phyloP scores from a whole-genome alignment of 2,329 filamentous ascomycete species.

The Aspergillus pseudonomiae region DNA sequence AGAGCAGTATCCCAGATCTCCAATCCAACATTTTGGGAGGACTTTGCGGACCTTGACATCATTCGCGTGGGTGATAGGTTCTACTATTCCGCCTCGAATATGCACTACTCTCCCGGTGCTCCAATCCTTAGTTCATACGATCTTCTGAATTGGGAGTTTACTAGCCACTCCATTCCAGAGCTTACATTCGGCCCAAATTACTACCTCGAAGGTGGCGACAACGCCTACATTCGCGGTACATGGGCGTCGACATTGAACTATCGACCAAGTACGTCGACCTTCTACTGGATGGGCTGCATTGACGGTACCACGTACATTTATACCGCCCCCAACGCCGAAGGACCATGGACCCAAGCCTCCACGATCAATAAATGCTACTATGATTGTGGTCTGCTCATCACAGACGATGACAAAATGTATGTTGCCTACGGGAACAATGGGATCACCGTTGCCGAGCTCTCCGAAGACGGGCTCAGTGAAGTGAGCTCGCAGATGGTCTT shows the following conservation, averaged over 20 bases:
- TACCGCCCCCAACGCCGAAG: conserved; percentile 47
- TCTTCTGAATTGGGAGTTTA: conserved; percentile 55
- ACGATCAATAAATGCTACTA: conserved; percentile 57
- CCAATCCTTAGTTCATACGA: conserved; percentile 60
- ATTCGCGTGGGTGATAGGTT: conserved; percentile 54
- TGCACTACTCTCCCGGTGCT: conserved; percentile 61
- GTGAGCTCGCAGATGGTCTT: conserved; percentile 52
- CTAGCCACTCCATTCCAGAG: conserved; percentile 51
- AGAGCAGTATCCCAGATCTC: conserved; percentile 25
- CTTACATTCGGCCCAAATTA: conserved; percentile 55
- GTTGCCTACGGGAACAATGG: conserved; percentile 57
- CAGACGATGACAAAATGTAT: conserved; percentile 61
- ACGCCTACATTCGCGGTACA: conserved; percentile 57
- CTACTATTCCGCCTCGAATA: conserved; percentile 60
- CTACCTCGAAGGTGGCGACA: conserved; percentile 24
- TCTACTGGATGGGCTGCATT: conserved; percentile 63
- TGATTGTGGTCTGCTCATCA: conserved; percentile 59
- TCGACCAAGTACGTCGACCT: conserved; percentile 51
- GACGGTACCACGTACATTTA: conserved; percentile 59
- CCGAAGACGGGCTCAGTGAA: conserved; percentile 51
- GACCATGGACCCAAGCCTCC: conserved; percentile 48
- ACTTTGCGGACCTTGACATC: conserved; percentile 60
- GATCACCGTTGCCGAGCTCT: conserved; percentile 56
- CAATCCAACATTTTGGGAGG: conserved; percentile 60
- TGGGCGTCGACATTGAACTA: conserved; percentile 61